Evolutionary conservation across 495 filamentous ascomycete genomes (phyloP), one percentile per base, ranked within the genome.

Genomic region (Clohesyomyces aquaticus): DNA sequence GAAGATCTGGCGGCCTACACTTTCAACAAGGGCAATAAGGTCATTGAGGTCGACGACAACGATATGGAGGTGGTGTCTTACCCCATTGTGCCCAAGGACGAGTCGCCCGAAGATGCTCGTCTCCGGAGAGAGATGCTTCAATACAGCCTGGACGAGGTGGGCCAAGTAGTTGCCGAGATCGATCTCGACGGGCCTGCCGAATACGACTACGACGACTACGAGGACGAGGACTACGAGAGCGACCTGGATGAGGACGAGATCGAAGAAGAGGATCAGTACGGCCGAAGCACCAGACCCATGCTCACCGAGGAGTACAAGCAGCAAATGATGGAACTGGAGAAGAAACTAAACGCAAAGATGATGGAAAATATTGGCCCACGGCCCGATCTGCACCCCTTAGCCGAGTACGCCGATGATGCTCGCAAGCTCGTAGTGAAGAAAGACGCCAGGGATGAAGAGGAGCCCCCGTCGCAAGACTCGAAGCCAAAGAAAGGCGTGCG

Each of bases 121-220:
- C 74, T 96, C 1, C 89, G 95, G 11, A 84, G 87, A 55, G 85
- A 97, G 66, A 98, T 98, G 94, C 76, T 97, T n/a, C 79, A 89
- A 61, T 98, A 97, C 69, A 87, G 87, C 48, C 83, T 94, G 73
- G 75, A 85, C 46, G 92, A 96, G 67, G 86, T 98, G 55, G 90
- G 90, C 0, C 83, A 90, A 23, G 88, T 98, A 1, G 93, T 98
- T 6, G 93, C 93, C n/a, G 91, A 97, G 76, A 79, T 98, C 29
- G 83, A 94, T 58, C 71, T 98, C 12, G 91, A 96, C 48, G 89
- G 92, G 29, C 65, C 51, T 6, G 84, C 82, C 25, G 83, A 22
- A 16, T 63, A 70, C 0, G 61, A 77, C 47, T 77, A 79, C n/a
- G 78, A 74, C 32, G 77, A 81, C n/a, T 82, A 81, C 45, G 72